These are phyloP conservation scores for Erodium texanum DNA, from an alignment of 441 rosid species.

Conservation along the genomic window DNA sequence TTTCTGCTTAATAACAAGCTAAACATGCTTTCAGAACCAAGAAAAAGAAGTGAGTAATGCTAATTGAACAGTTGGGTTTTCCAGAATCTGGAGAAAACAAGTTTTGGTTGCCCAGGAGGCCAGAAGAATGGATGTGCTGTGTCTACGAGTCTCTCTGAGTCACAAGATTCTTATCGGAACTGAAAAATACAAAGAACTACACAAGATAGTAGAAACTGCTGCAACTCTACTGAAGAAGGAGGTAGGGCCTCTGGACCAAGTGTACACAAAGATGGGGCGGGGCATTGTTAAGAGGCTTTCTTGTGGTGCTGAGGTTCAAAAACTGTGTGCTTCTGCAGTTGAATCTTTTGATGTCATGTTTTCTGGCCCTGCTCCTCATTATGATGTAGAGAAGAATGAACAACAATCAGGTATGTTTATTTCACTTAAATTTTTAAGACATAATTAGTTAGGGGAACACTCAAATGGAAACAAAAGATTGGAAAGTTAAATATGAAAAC, in stretches of 20 bases:
- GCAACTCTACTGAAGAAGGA: constrained; percentile 70
- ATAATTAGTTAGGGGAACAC: constrained; percentile 20
- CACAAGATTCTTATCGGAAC: constrained; percentile 69
- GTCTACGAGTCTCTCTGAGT: constrained; percentile 73
- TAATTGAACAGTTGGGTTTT: background rate
- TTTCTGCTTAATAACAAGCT: background rate
- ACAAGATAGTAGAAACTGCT: constrained; percentile 59
- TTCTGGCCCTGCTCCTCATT: constrained; percentile 18
- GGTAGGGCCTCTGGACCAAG: constrained; percentile 68
- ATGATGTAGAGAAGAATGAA: background rate
- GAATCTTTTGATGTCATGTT: constrained; percentile 50
- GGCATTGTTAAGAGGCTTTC: constrained; percentile 85
- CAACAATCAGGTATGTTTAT: constrained; percentile 8
- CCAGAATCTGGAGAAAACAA: constrained; percentile 95
- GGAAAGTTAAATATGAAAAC: too few relatives aligned
- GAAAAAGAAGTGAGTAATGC: background rate
- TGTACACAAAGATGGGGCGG: constrained; percentile 75
- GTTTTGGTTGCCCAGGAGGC: constrained; percentile 64
- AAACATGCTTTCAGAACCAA: too few relatives aligned
- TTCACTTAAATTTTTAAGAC: constrained; percentile 24
- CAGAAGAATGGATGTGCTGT: constrained; percentile 74
- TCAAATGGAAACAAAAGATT: too few relatives aligned
- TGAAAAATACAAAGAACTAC: constrained; percentile 37
- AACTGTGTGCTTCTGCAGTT: constrained; percentile 55
- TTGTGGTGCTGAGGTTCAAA: constrained; percentile 66